phyloP scores from a whole-genome alignment of 169 alveolate species.

The Theileria annulata region DNA sequence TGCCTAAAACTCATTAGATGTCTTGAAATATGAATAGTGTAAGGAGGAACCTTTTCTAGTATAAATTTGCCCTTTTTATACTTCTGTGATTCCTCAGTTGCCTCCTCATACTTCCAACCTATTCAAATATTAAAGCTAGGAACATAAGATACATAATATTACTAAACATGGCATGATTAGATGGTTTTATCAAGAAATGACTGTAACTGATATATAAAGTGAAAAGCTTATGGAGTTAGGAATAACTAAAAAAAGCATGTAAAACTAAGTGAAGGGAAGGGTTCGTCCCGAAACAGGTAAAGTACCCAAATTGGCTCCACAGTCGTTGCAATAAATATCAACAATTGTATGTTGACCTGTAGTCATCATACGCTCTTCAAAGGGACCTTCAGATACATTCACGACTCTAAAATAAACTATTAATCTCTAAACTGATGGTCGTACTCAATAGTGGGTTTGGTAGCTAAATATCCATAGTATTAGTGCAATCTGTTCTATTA shows the following conservation, averaged over 20 bases:
- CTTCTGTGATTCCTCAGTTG: slow-evolving; percentile 78
- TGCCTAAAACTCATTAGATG: slow-evolving; percentile 21
- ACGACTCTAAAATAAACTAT: slow-evolving; percentile 71
- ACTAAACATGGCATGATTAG: background rate
- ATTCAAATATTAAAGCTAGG: background rate
- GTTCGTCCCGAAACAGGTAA: background rate
- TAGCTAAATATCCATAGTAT: background rate
- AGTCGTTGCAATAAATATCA: slow-evolving; percentile 86
- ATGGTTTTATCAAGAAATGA: background rate
- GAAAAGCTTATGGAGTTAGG: background rate
- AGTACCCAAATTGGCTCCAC: slow-evolving; percentile 82
- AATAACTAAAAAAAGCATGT: background rate
- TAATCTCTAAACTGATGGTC: background rate
- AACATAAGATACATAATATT: background rate
- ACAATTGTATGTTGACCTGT: slow-evolving; percentile 88
- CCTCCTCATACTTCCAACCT: slow-evolving; percentile 84
- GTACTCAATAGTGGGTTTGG: background rate
- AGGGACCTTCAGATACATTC: slow-evolving; percentile 84
- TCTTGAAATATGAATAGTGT: background rate
- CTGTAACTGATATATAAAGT: background rate
- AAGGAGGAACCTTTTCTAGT: slow-evolving; percentile 69
- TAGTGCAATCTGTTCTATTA: background rate
- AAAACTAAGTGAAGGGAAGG: slow-evolving; percentile 17
- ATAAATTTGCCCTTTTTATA: slow-evolving; percentile 83
- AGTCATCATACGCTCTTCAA: slow-evolving; percentile 88